These are phyloP conservation scores for Fusarium sp. DNA, from an alignment of 2,329 filamentous ascomycete genomes.

Conservation along the genomic window DNA sequence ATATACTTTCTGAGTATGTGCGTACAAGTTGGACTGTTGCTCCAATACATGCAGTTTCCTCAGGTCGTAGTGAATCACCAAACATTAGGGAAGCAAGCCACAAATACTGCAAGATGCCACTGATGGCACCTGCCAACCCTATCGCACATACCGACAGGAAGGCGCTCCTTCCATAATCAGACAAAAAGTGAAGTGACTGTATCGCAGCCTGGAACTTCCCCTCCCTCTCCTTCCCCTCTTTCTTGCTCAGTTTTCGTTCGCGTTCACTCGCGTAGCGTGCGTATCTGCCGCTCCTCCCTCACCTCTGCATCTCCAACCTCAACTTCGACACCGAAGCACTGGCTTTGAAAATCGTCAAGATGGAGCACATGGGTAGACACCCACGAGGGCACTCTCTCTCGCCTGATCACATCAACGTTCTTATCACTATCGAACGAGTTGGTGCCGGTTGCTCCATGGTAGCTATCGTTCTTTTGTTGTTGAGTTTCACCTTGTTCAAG, in stretches of 20 bases:
- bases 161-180: slow-evolving; percentile 5
- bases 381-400: slow-evolving; percentile 44
- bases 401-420: slow-evolving; percentile 53
- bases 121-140: slow-evolving; percentile 35
- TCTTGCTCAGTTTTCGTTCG: neutral
- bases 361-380: slow-evolving; percentile 24
- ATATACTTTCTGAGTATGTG: neutral
- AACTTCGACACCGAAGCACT: neutral
- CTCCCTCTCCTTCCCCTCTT: neutral
- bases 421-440: slow-evolving; percentile 63
- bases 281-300: neutral
- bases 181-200: neutral
- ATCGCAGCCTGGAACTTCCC: neutral
- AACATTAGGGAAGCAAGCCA: slow-evolving; percentile 12
- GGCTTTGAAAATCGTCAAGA: slow-evolving; percentile 10
- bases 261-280: slow-evolving; percentile 4
- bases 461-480: slow-evolving; percentile 61
- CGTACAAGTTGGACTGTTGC: neutral
- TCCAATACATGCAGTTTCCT: neutral
- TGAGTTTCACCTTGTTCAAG: slow-evolving; percentile 62
- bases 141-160: slow-evolving; percentile 13
- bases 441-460: slow-evolving; percentile 66
- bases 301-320: neutral
- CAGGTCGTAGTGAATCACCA: slow-evolving; percentile 8
- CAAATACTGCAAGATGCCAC: slow-evolving; percentile 23